Evolutionary conservation across 805 yeast species (phyloP).

Genomic region (Schizosaccharomyces japonicus): DNA sequence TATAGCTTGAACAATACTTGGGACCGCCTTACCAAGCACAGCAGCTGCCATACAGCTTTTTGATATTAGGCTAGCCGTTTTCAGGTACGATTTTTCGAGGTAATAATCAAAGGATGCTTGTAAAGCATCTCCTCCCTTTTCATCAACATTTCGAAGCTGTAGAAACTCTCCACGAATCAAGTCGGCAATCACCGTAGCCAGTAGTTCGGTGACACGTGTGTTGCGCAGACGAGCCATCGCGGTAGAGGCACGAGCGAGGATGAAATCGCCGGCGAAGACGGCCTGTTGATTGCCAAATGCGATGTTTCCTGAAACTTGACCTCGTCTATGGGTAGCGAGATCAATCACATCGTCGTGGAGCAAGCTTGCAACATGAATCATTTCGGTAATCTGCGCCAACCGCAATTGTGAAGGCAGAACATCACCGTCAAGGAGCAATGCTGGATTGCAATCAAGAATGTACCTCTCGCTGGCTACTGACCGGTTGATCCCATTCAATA

Average conservation of each 20-base stretch:
- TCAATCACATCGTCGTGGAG: constrained; percentile 95
- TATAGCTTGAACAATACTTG: constrained; percentile 53
- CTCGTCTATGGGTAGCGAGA: constrained; percentile 61
- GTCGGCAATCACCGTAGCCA: constrained; percentile 90
- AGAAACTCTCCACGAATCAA: constrained; percentile 95
- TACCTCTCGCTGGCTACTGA: not conserved
- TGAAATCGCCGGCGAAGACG: constrained; percentile 84
- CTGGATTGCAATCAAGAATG: not conserved
- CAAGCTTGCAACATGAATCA: constrained; percentile 91
- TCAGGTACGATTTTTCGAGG: constrained; percentile 79
- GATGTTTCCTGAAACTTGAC: constrained; percentile 71
- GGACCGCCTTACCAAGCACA: constrained; percentile 64
- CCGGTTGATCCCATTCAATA: not conserved
- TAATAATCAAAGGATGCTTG: constrained; percentile 73
- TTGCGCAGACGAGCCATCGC: constrained; percentile 79
- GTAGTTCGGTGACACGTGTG: constrained; percentile 89
- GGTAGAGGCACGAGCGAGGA: constrained; percentile 87
- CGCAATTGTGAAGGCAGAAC: constrained; percentile 86
- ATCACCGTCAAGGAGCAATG: constrained; percentile 18
- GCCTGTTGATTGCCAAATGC: constrained; percentile 97
- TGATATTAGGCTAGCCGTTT: constrained; percentile 84
- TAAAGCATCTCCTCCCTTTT: constrained; percentile 28
- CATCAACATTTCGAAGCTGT: constrained; percentile 74
- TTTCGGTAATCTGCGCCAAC: constrained; percentile 88
- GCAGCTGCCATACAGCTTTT: constrained; percentile 86